Evolutionary conservation across 2,329 filamentous ascomycete genomes (phyloP), one percentile per base, ranked within the genome.

Genomic region (Calcarisporium arbuscula): DNA sequence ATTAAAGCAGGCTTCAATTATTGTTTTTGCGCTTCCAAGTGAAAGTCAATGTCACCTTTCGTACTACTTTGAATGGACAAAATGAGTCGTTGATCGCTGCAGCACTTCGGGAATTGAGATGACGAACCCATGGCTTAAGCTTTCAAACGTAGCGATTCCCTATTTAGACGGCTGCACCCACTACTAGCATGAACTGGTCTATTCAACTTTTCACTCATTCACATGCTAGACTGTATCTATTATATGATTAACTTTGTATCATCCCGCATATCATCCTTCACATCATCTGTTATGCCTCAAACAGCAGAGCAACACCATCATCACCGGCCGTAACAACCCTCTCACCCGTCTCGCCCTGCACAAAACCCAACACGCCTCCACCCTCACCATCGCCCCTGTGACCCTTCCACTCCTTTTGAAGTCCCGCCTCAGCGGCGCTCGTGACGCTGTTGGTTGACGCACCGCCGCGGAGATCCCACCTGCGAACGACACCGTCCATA

Each of bases 301-400:
- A 86, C 2, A 86, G 74, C 49, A 86, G 56, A 19, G 77, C 67
- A 18, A 85, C 58, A 6, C 76, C 73, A 54, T 98, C 92, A 62
- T 98, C 92, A 17, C 92, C 92, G 3, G 88, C 92, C 6, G 92
- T 96, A 5, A 95, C 74, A 31, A 96, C 68, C 45, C 80, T 72
- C 58, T 80, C 76, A 1, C 86, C 86, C 4, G 69, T 74, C 55
- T 80, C 72, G 6, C 80, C 80, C 60, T 95, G 88, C 34, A 94
- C 89, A 54, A 96, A 98, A 0, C 83, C 89, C 47, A 96, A 62
- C 8, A 96, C 82, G 34, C 90, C 90, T 21, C 89, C 90, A 16
- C 87, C 82, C 63, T 92, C 86, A 10, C 87, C 84, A 53, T 85
- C 78, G 19, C 89, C 80, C 48, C 85, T 60, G 57, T 98, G 92